Conservation (phyloP, 345 rosid species). For the Acer campestre region DNA sequence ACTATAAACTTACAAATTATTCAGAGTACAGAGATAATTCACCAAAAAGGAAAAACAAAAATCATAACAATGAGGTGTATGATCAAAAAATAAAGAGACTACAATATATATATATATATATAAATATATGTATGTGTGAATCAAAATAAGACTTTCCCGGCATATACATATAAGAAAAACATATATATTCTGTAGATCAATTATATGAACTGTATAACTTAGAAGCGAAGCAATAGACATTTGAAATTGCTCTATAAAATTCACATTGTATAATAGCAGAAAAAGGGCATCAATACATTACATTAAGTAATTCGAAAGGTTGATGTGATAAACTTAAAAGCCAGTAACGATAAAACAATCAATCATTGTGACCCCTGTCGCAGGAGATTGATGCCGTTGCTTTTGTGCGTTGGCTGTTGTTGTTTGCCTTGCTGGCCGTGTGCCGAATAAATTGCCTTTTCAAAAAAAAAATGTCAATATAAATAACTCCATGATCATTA, state of each 20-base stretch:
- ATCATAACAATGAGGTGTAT: not conserved
- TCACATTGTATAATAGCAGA: too few species aligned
- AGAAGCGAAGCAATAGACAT: not conserved
- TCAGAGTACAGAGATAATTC: not conserved
- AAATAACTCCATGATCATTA: not conserved
- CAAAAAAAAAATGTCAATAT: not conserved
- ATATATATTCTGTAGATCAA: not conserved
- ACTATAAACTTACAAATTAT: constrained; percentile 15
- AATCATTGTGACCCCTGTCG: too few species aligned
- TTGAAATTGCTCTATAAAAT: too few species aligned
- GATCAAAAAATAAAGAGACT: not conserved
- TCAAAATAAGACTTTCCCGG: not conserved
- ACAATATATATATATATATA: not conserved
- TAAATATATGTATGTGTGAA: not conserved
- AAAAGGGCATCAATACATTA: not conserved
- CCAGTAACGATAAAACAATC: not conserved
- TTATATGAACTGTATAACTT: not conserved
- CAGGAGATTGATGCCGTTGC: too few species aligned
- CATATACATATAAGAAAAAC: not conserved
- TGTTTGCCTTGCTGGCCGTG: too few species aligned
- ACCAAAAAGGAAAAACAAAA: not conserved
- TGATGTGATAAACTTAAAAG: not conserved
- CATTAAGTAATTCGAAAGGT: not conserved
- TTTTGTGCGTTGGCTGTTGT: too few species aligned
- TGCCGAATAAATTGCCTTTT: too few species aligned